These are phyloP conservation scores for Monoraphidium neglectum DNA, from an alignment of 139 green algal genomes.

Conservation along the genomic window DNA sequence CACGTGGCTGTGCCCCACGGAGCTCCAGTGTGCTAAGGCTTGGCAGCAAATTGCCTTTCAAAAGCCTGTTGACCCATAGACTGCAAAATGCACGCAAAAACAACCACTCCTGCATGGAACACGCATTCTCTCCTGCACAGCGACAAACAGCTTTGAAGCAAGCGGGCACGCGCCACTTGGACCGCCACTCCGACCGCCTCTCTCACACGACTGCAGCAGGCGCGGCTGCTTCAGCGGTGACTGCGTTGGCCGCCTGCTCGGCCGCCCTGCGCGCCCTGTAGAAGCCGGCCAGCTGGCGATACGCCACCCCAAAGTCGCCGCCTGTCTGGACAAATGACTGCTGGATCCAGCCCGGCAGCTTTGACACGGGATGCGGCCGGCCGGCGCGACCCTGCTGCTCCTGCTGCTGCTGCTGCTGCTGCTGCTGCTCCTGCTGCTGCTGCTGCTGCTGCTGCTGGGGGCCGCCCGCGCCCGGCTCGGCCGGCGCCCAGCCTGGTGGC, in stretches of 20 bases:
- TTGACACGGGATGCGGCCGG: slow-evolving; percentile 26
- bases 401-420: background rate
- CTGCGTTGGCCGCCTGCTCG: background rate
- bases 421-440: background rate
- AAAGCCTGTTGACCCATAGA: no score
- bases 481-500: background rate
- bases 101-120: no score
- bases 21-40: no score
- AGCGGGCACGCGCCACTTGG: no score
- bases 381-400: background rate
- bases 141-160: no score
- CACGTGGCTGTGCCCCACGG: no score
- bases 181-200: no score
- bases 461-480: background rate
- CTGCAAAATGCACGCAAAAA: no score
- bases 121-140: no score
- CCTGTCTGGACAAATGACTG: slow-evolving; percentile 11
- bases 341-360: slow-evolving; percentile 83
- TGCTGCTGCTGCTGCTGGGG: slow-evolving; percentile 3
- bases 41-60: no score
- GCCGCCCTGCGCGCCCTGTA: slow-evolving; percentile 3
- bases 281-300: slow-evolving; percentile 32
- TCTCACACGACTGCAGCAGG: no score
- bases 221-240: background rate
- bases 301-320: slow-evolving; percentile 34